Conservation (phyloP, 176 grass and related monocot species). For the Triticum aestivum region IWGSC_CS_RefSeq_v2.1 NC_057797.1:88240522-88241021, state of each 20-base stretch:
- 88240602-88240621: neutral
- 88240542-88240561: neutral
- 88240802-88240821: neutral
- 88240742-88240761: neutral
- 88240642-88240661: neutral
- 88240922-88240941: too few relatives aligned
- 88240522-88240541: neutral
- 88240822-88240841: neutral
- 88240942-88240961: too few relatives aligned
- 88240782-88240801: neutral
- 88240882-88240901: too few relatives aligned
- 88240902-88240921: too few relatives aligned
- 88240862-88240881: too few relatives aligned
- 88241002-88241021: too few relatives aligned
- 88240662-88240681: neutral
- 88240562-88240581: neutral
- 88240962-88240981: too few relatives aligned
- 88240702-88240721: neutral
- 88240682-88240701: neutral
- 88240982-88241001: too few relatives aligned
- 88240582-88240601: neutral
- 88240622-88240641: neutral
- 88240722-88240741: neutral
- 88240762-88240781: neutral
- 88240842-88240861: neutral